Evolutionary conservation across 306 rosid species (phyloP), one percentile per base, ranked within the genome.

Genomic region (Quercus robur): DNA sequence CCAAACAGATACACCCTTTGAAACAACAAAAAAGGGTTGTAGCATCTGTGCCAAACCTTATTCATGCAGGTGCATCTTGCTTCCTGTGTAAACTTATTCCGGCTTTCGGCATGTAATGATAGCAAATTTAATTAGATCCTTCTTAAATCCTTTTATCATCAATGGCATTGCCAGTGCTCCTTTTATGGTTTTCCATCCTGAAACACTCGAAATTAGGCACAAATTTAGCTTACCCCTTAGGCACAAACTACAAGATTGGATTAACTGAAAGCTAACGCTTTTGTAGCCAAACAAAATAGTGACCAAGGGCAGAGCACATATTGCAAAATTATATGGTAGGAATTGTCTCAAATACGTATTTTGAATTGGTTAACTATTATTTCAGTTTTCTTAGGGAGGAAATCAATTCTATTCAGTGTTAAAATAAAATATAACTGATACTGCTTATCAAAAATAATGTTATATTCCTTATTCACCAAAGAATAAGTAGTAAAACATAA

Each of bases 161-260:
- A 83, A 80, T 15, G 99, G 97, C 97, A 95, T 90, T n/a, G 93
- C 99, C 72, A 93, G 69, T 6, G 99, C 99, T 85, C 99, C 97
- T 77, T 54, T 91, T 67, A 93, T 89, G 44, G 97, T 91, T 77
- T 94, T 94, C 80, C 63, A 13, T 71, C 98, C 97, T 94, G 86
- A 1, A 35, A 35, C 6, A 68, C 52, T 68, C 52, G 18, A 18
- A 68, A 13, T 35, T 10, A 68, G 52, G 11, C 14, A 20, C 5
- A 49, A 49, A 49, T 13, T 49, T 10, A 12, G 54, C 54, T 46
- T 12, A 46, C 1, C 54, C 15, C 17, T 46, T 12, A 49, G 72
- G 11, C 6, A 20, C 13, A 33, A 31, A 19, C 13, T 33, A 18
- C n/a, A n/a, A 31, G 19, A 33, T 6, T 31, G 26, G 52, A 38